Conservation (phyloP, 441 rosid genomes). For the Euphorbia celastroides region DNA sequence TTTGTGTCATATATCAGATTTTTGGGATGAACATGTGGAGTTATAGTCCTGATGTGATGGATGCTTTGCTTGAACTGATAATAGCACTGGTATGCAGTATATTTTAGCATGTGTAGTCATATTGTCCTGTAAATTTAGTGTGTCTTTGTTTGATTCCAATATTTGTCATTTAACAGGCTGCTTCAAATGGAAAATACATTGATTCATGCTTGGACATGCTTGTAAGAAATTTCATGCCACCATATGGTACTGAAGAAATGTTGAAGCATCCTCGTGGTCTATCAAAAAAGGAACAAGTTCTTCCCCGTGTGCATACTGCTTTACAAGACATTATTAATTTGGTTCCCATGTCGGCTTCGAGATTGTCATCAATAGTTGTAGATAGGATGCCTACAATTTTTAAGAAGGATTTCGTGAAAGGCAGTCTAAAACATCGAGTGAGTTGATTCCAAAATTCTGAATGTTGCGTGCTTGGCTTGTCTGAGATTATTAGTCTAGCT, state of each 20-base stretch:
- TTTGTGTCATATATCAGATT: constrained; percentile 33
- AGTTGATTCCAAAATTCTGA: constrained; percentile 24
- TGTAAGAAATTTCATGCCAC: constrained; percentile 62
- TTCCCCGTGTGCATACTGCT: constrained; percentile 61
- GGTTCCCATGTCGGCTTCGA: constrained; percentile 71
- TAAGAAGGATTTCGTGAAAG: constrained; percentile 31
- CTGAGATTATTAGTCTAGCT: not conserved
- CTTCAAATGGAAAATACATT: constrained; percentile 59
- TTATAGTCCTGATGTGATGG: constrained; percentile 58
- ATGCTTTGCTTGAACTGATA: constrained; percentile 60
- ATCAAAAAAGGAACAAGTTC: constrained; percentile 55
- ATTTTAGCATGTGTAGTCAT: constrained; percentile 1
- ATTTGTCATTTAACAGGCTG: constrained; percentile 41
- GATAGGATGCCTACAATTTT: constrained; percentile 48
- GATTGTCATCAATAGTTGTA: constrained; percentile 43
- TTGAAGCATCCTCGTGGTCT: constrained; percentile 37
- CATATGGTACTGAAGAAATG: constrained; percentile 30
- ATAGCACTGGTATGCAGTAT: constrained; percentile 48
- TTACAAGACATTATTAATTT: constrained; percentile 41
- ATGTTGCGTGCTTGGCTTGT: not conserved
- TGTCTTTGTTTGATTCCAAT: not conserved
- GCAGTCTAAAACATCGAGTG: constrained; percentile 27
- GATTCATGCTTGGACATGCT: constrained; percentile 69
- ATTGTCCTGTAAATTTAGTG: not conserved
- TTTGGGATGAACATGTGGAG: constrained; percentile 76